These are phyloP conservation scores for Handroanthus guayacan DNA, from an alignment of 257 asterid species.

Conservation along the genomic window DNA sequence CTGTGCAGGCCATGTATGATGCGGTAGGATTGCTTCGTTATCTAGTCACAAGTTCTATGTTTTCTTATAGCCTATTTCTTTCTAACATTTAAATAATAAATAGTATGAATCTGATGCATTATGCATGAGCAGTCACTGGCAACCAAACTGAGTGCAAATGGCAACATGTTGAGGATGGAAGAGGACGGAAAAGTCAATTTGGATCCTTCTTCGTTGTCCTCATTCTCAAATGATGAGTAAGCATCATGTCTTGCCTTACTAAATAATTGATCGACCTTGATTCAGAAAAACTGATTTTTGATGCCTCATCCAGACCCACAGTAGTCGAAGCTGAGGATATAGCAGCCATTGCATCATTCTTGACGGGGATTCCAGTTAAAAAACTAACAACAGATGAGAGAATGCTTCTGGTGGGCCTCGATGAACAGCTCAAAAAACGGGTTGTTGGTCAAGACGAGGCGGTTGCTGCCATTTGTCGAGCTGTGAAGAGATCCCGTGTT, in stretches of 20 bases:
- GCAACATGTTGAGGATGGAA: slow-evolving; percentile 38
- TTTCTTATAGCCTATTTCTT: background rate
- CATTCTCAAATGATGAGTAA: slow-evolving; percentile 57
- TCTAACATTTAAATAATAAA: slow-evolving; percentile 28
- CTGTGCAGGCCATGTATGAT: slow-evolving; percentile 75
- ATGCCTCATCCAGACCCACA: slow-evolving; percentile 47
- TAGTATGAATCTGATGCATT: slow-evolving; percentile 8
- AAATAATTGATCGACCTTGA: background rate
- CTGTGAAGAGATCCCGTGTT: slow-evolving; percentile 96
- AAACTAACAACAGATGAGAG: slow-evolving; percentile 89
- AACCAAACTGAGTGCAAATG: slow-evolving; percentile 44
- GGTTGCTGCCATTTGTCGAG: slow-evolving; percentile 85
- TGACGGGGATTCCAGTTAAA: slow-evolving; percentile 92
- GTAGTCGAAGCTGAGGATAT: slow-evolving; percentile 91
- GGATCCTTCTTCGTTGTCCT: slow-evolving; percentile 37
- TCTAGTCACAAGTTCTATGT: background rate
- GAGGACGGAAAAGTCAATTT: slow-evolving; percentile 36
- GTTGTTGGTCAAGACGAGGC: slow-evolving; percentile 99
- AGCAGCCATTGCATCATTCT: slow-evolving; percentile 91
- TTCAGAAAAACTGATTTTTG: background rate
- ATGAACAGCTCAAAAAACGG: slow-evolving; percentile 88
- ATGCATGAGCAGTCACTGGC: slow-evolving; percentile 43
- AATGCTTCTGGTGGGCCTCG: slow-evolving; percentile 75
- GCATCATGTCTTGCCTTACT: slow-evolving; percentile 33
- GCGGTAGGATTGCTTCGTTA: slow-evolving; percentile 39